Evolutionary conservation across 352 stramenopile species (phyloP).

Genomic region (Phytophthora cryptogea): DNA sequence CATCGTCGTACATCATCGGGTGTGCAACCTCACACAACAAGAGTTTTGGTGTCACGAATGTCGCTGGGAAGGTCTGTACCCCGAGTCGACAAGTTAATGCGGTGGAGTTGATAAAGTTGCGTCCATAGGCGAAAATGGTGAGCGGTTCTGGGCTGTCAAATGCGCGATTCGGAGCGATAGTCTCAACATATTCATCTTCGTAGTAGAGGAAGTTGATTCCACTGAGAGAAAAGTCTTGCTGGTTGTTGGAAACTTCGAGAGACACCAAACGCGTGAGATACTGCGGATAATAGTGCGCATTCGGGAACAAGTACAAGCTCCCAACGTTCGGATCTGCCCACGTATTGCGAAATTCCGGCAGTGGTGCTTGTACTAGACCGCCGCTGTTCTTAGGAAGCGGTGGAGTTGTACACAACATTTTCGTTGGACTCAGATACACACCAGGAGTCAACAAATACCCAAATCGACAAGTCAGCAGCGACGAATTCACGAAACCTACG

Average conservation of each 20-base stretch:
- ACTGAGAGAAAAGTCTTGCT: conserved; percentile 93
- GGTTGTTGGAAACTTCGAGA: conserved; percentile 96
- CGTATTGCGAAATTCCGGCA: conserved; percentile 78
- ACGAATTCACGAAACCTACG: conserved; percentile 88
- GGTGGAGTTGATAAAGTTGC: conserved; percentile 94
- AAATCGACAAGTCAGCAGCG: conserved; percentile 88
- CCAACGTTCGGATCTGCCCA: conserved; percentile 61
- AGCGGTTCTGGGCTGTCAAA: conserved; percentile 54
- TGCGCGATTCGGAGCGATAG: conserved; percentile 58
- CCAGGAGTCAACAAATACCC: conserved; percentile 81
- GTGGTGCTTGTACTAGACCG: conserved; percentile 54
- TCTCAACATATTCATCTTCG: conserved; percentile 73
- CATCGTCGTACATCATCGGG: conserved; percentile 44
- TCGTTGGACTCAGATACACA: conserved; percentile 74
- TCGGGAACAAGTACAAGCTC: conserved; percentile 81
- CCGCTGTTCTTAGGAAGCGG: conserved; percentile 61
- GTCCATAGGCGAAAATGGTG: conserved; percentile 69
- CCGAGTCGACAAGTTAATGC: conserved; percentile 90
- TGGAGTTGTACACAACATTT: conserved; percentile 86
- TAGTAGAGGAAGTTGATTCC: conserved; percentile 94
- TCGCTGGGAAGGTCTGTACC: conserved; percentile 66
- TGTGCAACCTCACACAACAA: conserved; percentile 87
- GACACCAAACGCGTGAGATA: conserved; percentile 88
- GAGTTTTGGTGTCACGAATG: conserved; percentile 89
- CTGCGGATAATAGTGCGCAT: conserved; percentile 86